Evolutionary conservation across 768 basidiomycete genomes (phyloP).

Genomic region (Amanita subjunquillea): DNA sequence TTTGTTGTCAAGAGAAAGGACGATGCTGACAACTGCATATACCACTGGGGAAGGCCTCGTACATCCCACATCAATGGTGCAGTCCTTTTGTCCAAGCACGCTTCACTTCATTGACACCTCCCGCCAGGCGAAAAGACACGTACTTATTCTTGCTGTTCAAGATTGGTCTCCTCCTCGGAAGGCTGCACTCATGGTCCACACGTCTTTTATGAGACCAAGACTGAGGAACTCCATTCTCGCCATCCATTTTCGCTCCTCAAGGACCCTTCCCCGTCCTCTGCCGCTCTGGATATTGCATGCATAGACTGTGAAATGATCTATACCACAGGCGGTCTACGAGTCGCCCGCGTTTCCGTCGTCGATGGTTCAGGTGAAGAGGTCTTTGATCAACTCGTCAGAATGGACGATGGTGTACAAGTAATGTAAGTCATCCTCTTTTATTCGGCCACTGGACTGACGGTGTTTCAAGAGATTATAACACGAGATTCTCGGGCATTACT

Average conservation of each 20-base stretch:
- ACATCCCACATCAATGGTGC: constrained; percentile 56
- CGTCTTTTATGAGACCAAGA: constrained; percentile 77
- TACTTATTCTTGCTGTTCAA: constrained; percentile 74
- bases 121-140: constrained; percentile 55
- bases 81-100: neutral
- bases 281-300: constrained; percentile 66
- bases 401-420: constrained; percentile 73
- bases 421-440: constrained; percentile 37
- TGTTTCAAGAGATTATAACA: constrained; percentile 71
- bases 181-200: constrained; percentile 79
- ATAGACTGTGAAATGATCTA: constrained; percentile 98
- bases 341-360: constrained; percentile 85
- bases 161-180: constrained; percentile 39
- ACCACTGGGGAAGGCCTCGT: constrained; percentile 75
- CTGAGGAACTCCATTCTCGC: constrained; percentile 58
- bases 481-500: constrained; percentile 81
- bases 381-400: constrained; percentile 73
- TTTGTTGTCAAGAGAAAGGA: constrained; percentile 58
- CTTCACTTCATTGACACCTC: constrained; percentile 6
- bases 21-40: constrained; percentile 53
- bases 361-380: constrained; percentile 65
- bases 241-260: constrained; percentile 55
- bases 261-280: constrained; percentile 14
- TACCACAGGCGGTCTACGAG: constrained; percentile 84
- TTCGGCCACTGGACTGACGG: neutral